These are phyloP conservation scores for Candida easanensis DNA, from an alignment of 805 yeast species.

Conservation along the genomic window DNA sequence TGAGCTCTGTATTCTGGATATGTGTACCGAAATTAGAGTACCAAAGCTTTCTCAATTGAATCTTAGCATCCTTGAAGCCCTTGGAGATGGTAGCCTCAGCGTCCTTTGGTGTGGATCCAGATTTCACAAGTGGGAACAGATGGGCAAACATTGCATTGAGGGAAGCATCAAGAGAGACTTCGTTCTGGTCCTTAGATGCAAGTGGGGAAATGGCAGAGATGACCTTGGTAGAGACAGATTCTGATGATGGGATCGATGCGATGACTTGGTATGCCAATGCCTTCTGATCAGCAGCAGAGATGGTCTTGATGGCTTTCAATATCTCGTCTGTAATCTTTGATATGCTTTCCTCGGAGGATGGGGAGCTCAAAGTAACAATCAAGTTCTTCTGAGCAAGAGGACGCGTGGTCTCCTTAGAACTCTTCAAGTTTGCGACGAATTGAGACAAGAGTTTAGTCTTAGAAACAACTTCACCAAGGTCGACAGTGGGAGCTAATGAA, in stretches of 20 bases:
- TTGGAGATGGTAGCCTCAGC: constrained; percentile 25
- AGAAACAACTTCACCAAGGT: constrained; percentile 39
- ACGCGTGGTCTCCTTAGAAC: constrained; percentile 68
- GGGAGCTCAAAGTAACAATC: constrained; percentile 35
- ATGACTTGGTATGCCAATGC: constrained; percentile 47
- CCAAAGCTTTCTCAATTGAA: constrained; percentile 68
- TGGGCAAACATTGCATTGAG: constrained; percentile 49
- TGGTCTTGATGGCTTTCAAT: constrained; percentile 53
- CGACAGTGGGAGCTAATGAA: constrained; percentile 32
- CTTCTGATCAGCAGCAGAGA: constrained; percentile 66
- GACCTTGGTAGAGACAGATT: constrained; percentile 36
- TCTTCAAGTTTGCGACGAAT: constrained; percentile 55
- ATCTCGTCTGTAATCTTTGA: constrained; percentile 47
- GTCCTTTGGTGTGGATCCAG: constrained; percentile 12
- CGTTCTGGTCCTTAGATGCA: constrained; percentile 76
- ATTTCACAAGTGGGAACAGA: constrained; percentile 31
- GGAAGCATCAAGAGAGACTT: constrained; percentile 49
- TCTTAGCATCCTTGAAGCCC: constrained; percentile 68
- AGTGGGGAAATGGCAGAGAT: constrained; percentile 45
- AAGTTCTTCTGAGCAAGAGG: constrained; percentile 19
- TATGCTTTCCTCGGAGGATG: constrained; percentile 29
- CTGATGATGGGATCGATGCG: constrained; percentile 27
- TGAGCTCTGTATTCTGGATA: constrained; percentile 17
- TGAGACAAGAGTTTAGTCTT: constrained; percentile 50
- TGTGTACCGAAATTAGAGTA: constrained; percentile 44